These are phyloP conservation scores for Phytophthora citricola DNA, from an alignment of 352 stramenopile genomes.

Conservation along the genomic window DNA sequence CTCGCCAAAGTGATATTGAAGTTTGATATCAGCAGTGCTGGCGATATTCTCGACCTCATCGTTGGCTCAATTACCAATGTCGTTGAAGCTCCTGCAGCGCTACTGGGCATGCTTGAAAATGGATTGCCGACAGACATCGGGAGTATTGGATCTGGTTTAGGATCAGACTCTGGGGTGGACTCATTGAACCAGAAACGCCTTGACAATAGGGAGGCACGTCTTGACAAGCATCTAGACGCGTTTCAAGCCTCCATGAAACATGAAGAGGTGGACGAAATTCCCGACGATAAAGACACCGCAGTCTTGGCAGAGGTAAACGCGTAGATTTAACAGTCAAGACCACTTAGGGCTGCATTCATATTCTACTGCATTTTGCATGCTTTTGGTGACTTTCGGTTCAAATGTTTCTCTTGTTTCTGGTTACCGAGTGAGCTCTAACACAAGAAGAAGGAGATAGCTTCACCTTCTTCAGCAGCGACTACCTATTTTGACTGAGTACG, in stretches of 20 bases:
- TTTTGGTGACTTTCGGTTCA: neutral
- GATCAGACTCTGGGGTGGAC: too few species aligned
- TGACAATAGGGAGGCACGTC: conserved; percentile 10
- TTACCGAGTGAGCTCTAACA: conserved; percentile 27
- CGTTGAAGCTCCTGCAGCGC: neutral
- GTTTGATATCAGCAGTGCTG: neutral
- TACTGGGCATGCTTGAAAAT: conserved; percentile 11
- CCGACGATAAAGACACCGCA: neutral
- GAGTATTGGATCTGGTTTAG: neutral
- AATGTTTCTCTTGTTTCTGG: conserved; percentile 24
- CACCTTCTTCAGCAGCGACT: conserved; percentile 14
- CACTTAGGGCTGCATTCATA: neutral
- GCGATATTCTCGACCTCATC: conserved; percentile 4
- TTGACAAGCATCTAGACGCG: too few species aligned
- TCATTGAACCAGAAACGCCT: neutral
- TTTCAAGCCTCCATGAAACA: conserved; percentile 6
- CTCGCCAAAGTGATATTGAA: conserved; percentile 1
- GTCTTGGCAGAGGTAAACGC: neutral
- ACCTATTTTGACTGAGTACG: conserved; percentile 43
- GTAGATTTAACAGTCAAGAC: neutral
- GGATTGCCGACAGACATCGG: conserved; percentile 5
- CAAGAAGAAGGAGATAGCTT: conserved; percentile 7
- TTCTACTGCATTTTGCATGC: neutral
- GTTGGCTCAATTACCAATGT: conserved; percentile 1
- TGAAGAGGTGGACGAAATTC: conserved; percentile 9